Base-by-base conservation (phyloP, 2,329 filamentous ascomycete species). In the Trichoderma cornu-damae region DNA sequence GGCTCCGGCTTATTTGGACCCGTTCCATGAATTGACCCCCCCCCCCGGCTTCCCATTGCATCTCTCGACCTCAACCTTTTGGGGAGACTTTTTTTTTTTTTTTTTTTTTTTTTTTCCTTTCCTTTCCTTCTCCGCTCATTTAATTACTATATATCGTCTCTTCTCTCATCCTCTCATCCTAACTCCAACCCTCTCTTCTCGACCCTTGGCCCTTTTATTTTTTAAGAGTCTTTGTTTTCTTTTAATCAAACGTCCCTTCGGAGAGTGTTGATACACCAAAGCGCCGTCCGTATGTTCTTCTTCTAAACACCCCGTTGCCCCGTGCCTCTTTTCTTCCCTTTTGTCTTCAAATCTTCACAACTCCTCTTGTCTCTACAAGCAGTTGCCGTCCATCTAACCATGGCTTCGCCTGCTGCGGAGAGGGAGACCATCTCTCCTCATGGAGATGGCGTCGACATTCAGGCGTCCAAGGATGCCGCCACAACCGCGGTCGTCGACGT, bases 1-100 rank as follows among this genome's bases (percentile, higher is more conserved):
- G 32, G 51, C 51, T 55, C n/a, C 51, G 51, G 51, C 51, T 47
- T 55, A 55, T 20, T 30, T 54, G 20, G 24, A 47, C 42, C 34
- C 51, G 35, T 18, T 18, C 12, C 14, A 32, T 37, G 24, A 52
- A 42, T 12, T 42, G 49, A 46, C 51, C 32, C 38, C 51, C 42
- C 37, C 51, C 32, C 38, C 51, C 42, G 51, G 51, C 51, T 24
- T 55, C 32, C 42, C 40, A 38, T 46, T 28, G 40, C 42, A 47
- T 47, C 51, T 47, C 51, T 55, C 51, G 8, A 47, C 51, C 42
- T 55, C 51, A 32, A 30, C 32, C 4, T 22, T n/a, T n/a, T 20
- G 24, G 35, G 26, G 24, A 16, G n/a, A 16, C 18, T 42, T 22
- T 42, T 42, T 42, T 42, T 42, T 42, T 40, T 30, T 32, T 30